Evolutionary conservation across 495 filamentous ascomycete genomes (phyloP).

Genomic region (Lasiosphaeriaceae sp.): DNA sequence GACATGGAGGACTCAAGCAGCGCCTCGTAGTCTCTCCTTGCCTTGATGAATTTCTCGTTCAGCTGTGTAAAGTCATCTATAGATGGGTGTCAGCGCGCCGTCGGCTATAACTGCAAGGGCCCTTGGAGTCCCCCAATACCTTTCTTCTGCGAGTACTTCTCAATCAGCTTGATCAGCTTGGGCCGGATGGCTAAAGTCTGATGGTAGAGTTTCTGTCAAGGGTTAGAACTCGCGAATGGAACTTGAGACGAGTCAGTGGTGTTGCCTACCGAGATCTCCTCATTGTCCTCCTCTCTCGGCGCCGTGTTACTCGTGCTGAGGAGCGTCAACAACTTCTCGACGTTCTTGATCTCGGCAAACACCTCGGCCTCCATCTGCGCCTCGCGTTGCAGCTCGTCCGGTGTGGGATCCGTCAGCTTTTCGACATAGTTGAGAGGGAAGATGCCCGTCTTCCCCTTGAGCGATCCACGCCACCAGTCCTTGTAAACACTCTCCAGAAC

Average conservation of each 20-base stretch:
- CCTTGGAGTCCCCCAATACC: conserved; percentile 48
- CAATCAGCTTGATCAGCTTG: conserved; percentile 96
- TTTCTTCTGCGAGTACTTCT: conserved; percentile 99
- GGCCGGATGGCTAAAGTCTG: conserved; percentile 90
- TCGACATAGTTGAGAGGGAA: conserved; percentile 99
- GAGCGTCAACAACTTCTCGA: conserved; percentile 91
- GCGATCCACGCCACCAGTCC: conserved; percentile 98
- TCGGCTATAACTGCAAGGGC: not conserved
- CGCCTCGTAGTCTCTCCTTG: conserved; percentile 89
- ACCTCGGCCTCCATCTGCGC: conserved; percentile 97
- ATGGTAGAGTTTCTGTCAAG: conserved; percentile 73
- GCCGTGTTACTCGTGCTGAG: conserved; percentile 92
- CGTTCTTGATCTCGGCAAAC: conserved; percentile 97
- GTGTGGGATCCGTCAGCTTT: conserved; percentile 90
- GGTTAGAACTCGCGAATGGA: conserved; percentile 6
- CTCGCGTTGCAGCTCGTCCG: conserved; percentile 90
- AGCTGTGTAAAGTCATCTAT: conserved; percentile 98
- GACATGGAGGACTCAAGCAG: conserved; percentile 96
- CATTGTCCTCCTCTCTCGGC: conserved; percentile 80
- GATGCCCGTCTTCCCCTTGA: conserved; percentile 92
- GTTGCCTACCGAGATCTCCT: conserved; percentile 75
- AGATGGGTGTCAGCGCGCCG: conserved; percentile 13
- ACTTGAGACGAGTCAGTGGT: not conserved
- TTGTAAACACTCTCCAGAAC: conserved; percentile 97
- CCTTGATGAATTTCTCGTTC: conserved; percentile 99